Evolutionary conservation across 2,329 filamentous ascomycete species (phyloP).

Genomic region (Phialemonium atrogriseum): DNA sequence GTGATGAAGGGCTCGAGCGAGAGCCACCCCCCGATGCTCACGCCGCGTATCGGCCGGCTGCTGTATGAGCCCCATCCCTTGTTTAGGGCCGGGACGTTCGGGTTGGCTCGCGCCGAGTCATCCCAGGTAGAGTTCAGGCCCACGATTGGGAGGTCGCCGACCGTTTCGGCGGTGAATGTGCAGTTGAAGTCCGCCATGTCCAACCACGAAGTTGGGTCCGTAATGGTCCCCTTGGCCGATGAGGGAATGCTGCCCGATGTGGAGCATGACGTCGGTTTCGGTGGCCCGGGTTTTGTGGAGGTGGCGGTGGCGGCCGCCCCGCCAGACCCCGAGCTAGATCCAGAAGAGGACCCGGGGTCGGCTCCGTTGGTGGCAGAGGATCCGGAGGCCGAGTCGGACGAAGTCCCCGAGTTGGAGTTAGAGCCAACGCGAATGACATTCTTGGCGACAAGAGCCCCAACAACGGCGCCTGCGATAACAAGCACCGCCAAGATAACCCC

Average conservation of each 20-base stretch:
- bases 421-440: too few relatives aligned
- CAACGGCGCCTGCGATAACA: neutral
- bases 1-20: slow-evolving; percentile 89
- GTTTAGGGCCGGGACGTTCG: slow-evolving; percentile 67
- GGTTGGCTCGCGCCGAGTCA: slow-evolving; percentile 68
- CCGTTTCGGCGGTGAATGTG: slow-evolving; percentile 75
- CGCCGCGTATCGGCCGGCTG: slow-evolving; percentile 71
- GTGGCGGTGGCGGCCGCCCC: too few relatives aligned
- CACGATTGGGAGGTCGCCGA: slow-evolving; percentile 83
- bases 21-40: slow-evolving; percentile 90
- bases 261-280: too few relatives aligned
- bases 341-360: too few relatives aligned
- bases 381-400: too few relatives aligned
- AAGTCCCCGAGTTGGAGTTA: too few relatives aligned
- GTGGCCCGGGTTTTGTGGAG: too few relatives aligned
- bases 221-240: slow-evolving; percentile 50
- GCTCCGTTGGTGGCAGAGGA: too few relatives aligned
- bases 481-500: neutral
- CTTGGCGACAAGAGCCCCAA: neutral
- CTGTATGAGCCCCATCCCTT: slow-evolving; percentile 68
- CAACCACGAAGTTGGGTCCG: slow-evolving; percentile 83
- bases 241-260: slow-evolving; percentile 49
- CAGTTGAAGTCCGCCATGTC: slow-evolving; percentile 85
- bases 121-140: slow-evolving; percentile 78
- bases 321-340: too few relatives aligned